Conservation (phyloP, 768 basidiomycete species). For the Auriscalpium vulgare region DNA sequence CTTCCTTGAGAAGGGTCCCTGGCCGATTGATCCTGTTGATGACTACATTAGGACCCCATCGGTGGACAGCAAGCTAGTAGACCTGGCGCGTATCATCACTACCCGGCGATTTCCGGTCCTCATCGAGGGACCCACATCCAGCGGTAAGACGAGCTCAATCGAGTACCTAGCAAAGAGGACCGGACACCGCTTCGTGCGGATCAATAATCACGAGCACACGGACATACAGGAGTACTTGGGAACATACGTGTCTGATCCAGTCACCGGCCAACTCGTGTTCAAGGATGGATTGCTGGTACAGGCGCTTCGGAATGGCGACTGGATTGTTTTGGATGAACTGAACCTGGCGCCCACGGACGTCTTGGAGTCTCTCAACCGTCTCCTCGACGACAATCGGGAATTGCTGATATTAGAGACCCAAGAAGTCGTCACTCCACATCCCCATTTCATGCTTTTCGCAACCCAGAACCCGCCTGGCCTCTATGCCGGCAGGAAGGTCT, state of each 20-base stretch:
- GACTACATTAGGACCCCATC: constrained; percentile 95
- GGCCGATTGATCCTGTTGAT: constrained; percentile 53
- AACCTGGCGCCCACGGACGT: constrained; percentile 98
- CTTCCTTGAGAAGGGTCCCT: constrained; percentile 74
- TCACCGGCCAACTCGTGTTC: constrained; percentile 90
- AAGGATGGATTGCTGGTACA: constrained; percentile 91
- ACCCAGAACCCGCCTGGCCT: constrained; percentile 97
- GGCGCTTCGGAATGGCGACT: constrained; percentile 85
- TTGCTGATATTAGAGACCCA: constrained; percentile 93
- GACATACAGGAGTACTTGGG: constrained; percentile 99
- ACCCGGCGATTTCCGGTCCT: constrained; percentile 89
- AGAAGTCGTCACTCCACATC: constrained; percentile 88
- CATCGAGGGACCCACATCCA: constrained; percentile 96
- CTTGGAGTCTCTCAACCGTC: constrained; percentile 90
- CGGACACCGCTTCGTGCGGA: constrained; percentile 92
- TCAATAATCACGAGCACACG: constrained; percentile 99
- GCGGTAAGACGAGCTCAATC: constrained; percentile 94
- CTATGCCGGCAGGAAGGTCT: constrained; percentile 89
- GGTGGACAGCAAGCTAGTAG: constrained; percentile 87
- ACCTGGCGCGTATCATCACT: constrained; percentile 86
- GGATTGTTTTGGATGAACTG: constrained; percentile 97
- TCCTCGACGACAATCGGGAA: constrained; percentile 96
- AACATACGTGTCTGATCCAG: constrained; percentile 88
- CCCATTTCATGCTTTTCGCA: constrained; percentile 96
- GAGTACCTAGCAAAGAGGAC: constrained; percentile 91